Base-by-base conservation (phyloP, 805 yeast genomes). In the Kazachstania martiniae region DNA sequence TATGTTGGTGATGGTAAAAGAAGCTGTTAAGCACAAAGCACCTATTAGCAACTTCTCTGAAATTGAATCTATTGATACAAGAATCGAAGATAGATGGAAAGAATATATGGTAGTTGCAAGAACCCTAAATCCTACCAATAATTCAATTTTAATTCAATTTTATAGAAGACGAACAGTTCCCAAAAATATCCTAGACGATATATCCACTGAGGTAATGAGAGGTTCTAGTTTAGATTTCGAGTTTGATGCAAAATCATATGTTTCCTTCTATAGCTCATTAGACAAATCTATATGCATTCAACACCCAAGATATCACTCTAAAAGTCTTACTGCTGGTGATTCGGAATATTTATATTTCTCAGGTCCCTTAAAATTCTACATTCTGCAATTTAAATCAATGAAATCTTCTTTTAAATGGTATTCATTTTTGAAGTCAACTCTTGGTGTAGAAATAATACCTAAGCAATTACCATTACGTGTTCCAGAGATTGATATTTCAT, bases 101-200 rank as follows among this genome's bases (percentile, higher is more conserved):
- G 95, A 87, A 49, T 83, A 75, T 48, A 59, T 74, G 18, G 78
- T 81, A 3, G 84, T 81, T 2, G 76, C 79, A 1, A 61, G 89
- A 37, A 67, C 71, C n/a, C 73, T 82, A 0, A 75, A 72, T 12
- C 57, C 64, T 36, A 29, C 47, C 0, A 62, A 58, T 2, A 55
- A 59, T 8, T 87, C 93, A 0, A 47, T 84, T 1, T 51, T 63
- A 3, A 38, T 85, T 1, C 86, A 85, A 45, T 70, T 86, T 38
- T 78, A 73, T 54, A 68, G 66, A 9, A 53, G 58, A 3, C 54
- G 70, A 25, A 56, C 58, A 30, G 63, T 64, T 12, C 49, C 57
- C 3, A 40, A 44, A 21, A 28, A 27, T 4, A 29, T 27, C 18
- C 13, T 28, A 12, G 8, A 12, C 3, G 33, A 28, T 21, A 19